Conservation (phyloP, 257 asterid species). For the Gentiana dahurica region DNA sequence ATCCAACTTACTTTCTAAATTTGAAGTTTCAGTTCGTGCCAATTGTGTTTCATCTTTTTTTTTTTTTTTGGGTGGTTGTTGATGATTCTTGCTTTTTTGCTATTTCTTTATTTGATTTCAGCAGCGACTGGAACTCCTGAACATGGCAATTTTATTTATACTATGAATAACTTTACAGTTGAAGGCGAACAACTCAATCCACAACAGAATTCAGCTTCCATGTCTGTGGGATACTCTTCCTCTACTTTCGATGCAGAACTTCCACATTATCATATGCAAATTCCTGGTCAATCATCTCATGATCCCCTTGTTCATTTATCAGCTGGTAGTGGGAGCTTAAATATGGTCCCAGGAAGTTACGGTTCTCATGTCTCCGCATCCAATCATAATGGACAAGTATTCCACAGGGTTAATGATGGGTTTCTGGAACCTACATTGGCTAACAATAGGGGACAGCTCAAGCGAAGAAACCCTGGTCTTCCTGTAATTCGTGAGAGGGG, state of each 20-base stretch:
- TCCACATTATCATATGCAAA: slow-evolving; percentile 41
- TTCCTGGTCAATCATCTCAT: slow-evolving; percentile 30
- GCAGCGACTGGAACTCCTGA: slow-evolving; percentile 38
- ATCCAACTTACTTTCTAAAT: too few species aligned
- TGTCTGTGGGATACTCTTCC: slow-evolving; percentile 37
- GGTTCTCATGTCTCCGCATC: slow-evolving; percentile 50
- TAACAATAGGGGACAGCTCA: slow-evolving; percentile 49
- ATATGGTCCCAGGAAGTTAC: slow-evolving; percentile 37
- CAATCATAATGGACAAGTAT: slow-evolving; percentile 34
- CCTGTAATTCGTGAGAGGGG: slow-evolving; percentile 52
- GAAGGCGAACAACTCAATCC: slow-evolving; percentile 29
- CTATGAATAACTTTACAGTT: slow-evolving; percentile 26
- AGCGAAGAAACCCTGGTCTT: slow-evolving; percentile 56
- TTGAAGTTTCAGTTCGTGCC: too few species aligned
- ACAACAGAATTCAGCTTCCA: slow-evolving; percentile 37
- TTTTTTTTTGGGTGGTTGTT: too few species aligned
- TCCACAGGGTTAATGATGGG: slow-evolving; percentile 39
- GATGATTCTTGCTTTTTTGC: slow-evolving; percentile 2
- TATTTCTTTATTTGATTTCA: slow-evolving; percentile 6
- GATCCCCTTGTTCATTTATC: slow-evolving; percentile 40
- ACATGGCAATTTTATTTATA: slow-evolving; percentile 29
- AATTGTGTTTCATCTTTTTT: too few species aligned
- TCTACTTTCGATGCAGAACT: slow-evolving; percentile 32
- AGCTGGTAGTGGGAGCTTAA: slow-evolving; percentile 30
- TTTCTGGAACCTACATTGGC: slow-evolving; percentile 34